These are phyloP conservation scores for Metschnikowia sp. DNA, from an alignment of 805 yeast species.

Conservation along the genomic window DNA sequence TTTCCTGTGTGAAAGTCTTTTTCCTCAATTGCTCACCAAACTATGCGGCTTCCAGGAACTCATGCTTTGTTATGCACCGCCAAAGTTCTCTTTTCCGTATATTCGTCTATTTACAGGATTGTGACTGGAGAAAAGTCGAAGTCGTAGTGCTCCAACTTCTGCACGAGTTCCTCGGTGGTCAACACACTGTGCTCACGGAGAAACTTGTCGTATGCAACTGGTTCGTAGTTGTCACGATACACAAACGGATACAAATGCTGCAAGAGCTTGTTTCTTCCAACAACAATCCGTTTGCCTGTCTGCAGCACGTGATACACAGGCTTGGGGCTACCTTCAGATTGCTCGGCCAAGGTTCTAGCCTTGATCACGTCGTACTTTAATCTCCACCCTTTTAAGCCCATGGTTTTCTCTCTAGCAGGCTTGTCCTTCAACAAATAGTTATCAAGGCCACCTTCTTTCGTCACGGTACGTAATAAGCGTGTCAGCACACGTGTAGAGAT, in stretches of 20 bases:
- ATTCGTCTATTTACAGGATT: conserved; percentile 11
- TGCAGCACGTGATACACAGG: conserved; percentile 48
- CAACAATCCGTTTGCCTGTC: conserved; percentile 46
- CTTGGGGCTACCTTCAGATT: conserved; percentile 27
- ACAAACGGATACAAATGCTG: conserved; percentile 52
- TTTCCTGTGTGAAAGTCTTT: no score
- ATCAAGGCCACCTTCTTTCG: conserved; percentile 94
- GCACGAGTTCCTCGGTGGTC: conserved; percentile 47
- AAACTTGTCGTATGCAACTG: conserved; percentile 47
- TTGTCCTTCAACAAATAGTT: conserved; percentile 82
- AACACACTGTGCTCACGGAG: conserved; percentile 41
- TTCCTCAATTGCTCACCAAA: neutral
- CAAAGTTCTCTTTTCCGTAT: neutral
- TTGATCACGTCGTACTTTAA: conserved; percentile 71
- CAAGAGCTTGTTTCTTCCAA: conserved; percentile 65
- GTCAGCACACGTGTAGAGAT: conserved; percentile 67
- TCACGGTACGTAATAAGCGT: conserved; percentile 78
- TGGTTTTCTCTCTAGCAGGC: conserved; percentile 84
- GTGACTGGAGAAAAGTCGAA: conserved; percentile 36
- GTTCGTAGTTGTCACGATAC: conserved; percentile 41
- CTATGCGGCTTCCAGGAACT: neutral
- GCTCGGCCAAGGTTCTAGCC: conserved; percentile 37
- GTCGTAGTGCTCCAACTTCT: conserved; percentile 43
- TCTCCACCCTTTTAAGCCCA: conserved; percentile 92
- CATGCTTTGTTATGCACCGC: neutral